Conservation (phyloP, 2,329 filamentous ascomycete genomes). For the Cladorrhinum sp. region DNA sequence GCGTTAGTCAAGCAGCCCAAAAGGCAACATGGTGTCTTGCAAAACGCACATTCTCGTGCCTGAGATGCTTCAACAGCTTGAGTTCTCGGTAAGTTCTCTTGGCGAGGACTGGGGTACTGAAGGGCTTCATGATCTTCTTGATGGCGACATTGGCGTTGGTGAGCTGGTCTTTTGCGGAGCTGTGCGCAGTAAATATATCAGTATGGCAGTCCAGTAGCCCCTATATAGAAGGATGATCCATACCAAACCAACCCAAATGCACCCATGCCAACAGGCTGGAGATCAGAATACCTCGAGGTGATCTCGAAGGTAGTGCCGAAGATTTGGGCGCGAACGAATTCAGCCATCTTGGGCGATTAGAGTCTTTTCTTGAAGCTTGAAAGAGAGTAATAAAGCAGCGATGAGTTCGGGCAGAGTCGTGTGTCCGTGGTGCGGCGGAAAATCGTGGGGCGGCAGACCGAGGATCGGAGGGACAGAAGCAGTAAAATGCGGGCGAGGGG, state of each 20-base stretch:
- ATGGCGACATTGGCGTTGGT: constrained; percentile 95
- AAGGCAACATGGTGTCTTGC: no score
- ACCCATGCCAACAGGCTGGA: constrained; percentile 98
- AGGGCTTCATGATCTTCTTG: constrained; percentile 99
- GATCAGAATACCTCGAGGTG: constrained; percentile 95
- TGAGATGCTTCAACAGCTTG: constrained; percentile 93
- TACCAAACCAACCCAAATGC: constrained; percentile 98
- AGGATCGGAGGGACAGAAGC: neutral
- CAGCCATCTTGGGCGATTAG: constrained; percentile 70
- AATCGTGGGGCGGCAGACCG: constrained; percentile 2
- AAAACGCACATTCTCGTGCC: constrained; percentile 75
- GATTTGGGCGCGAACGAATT: constrained; percentile 98
- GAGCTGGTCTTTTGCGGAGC: constrained; percentile 96
- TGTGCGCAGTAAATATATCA: constrained; percentile 39
- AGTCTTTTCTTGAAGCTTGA: constrained; percentile 12
- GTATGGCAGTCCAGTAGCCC: neutral
- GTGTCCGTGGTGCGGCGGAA: neutral
- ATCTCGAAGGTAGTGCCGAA: constrained; percentile 99
- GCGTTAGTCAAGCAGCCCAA: constrained; percentile 5
- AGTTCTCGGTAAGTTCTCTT: constrained; percentile 97
- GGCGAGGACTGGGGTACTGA: constrained; percentile 96
- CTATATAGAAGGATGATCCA: neutral
- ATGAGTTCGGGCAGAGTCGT: neutral
- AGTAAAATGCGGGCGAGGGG: neutral
- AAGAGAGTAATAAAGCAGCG: neutral